These are phyloP conservation scores for Pleurotus eryngii DNA, from an alignment of 768 basidiomycete genomes.

Conservation along the genomic window DNA sequence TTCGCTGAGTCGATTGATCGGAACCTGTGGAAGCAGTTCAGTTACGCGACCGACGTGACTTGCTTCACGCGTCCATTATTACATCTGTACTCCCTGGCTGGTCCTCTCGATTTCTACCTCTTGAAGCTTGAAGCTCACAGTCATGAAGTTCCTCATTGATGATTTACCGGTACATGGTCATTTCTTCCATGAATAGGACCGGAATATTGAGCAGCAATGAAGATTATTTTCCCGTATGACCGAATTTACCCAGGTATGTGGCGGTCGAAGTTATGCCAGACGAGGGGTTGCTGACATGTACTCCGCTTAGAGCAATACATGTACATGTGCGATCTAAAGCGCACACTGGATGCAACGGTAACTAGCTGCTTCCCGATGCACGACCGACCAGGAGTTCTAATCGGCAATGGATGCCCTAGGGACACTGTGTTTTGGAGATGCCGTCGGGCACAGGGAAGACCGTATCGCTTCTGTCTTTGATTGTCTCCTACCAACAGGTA, in stretches of 20 bases:
- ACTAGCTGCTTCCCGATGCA: slow-evolving; percentile 2
- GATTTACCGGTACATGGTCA: slow-evolving; percentile 61
- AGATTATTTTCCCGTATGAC: slow-evolving; percentile 93
- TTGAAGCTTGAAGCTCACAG: slow-evolving; percentile 3
- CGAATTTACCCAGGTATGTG: slow-evolving; percentile 88
- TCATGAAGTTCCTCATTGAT: slow-evolving; percentile 83
- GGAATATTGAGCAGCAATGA: slow-evolving; percentile 8
- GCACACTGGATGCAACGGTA: slow-evolving; percentile 92
- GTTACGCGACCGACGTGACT: no score
- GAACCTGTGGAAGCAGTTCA: no score
- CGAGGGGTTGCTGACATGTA: slow-evolving; percentile 9
- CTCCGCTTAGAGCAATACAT: slow-evolving; percentile 84
- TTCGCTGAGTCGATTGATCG: no score
- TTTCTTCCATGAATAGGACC: not conserved
- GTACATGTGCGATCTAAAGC: slow-evolving; percentile 98
- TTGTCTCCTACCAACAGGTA: slow-evolving; percentile 98
- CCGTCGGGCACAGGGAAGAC: slow-evolving; percentile 99
- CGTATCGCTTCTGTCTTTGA: slow-evolving; percentile 90
- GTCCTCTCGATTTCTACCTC: slow-evolving; percentile 2
- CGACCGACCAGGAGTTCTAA: not conserved
- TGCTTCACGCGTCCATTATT: no score
- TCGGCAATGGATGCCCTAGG: slow-evolving; percentile 42
- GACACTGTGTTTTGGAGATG: slow-evolving; percentile 99
- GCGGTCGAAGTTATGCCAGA: slow-evolving; percentile 5
- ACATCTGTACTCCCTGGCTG: not conserved